Base-by-base conservation (phyloP, 1,139 yeast genomes). In the Candida glucosophila region DNA sequence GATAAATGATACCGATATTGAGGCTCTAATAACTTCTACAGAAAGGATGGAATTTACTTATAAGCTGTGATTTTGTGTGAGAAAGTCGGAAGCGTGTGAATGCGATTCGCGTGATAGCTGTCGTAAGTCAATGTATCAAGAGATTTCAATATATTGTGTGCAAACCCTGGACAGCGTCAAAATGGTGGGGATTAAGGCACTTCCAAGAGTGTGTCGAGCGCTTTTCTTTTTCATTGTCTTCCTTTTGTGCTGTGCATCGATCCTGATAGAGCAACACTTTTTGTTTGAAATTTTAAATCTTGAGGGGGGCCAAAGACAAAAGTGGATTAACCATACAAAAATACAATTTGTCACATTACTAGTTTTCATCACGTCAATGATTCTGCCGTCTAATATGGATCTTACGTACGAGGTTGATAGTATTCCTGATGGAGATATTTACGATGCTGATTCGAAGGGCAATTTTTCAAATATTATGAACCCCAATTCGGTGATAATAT, bases 401-500 rank as follows among this genome's bases (percentile, higher is more conserved):
- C 42, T 75, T 9, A 55, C 73, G 1, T 60, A 51, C 40, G 63
- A 66, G 25, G 47, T 56, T 2, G 25, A 31, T 4, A 30, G 39
- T 2, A 34, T 49, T 10, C 49, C 54, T 5, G 23, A 30, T 18
- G 19, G 33, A 5, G 41, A 48, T 25, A 30, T 33, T 8, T 49
- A 49, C 25, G 36, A 32, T 8, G 40, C 38, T 6, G 41, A 44
- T 14, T 25, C 35, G 3, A 34, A 38, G 14, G 59, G 60, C 2
- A 36, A 54, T 14, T 33, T 69, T 11, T 36, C 45, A 12, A 42
- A 60, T 12, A 35, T 38, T 4, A 43, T 75, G 11, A 50, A 59
- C 8, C 65, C 67, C 6, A 64, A 77, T 27, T 72, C 86, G 2
- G 67, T 83, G 3, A 42, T 78, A 27, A 75, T 83, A 20, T 73